Conservation (phyloP, 768 basidiomycete species). For the Suillus subalutaceus region DNA sequence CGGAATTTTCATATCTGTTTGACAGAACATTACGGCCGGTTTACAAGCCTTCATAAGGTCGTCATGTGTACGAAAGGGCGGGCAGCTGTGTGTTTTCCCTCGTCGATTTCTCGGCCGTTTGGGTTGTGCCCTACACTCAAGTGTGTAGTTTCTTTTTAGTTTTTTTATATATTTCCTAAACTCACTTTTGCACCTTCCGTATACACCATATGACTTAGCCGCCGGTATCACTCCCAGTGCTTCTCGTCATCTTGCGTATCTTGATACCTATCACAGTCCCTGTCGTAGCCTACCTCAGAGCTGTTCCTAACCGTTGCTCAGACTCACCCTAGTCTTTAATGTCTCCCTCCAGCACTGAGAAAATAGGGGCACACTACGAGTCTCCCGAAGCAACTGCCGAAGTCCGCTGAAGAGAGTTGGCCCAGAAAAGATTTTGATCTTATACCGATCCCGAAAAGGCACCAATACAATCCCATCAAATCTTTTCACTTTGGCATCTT, state of each 20-base stretch:
- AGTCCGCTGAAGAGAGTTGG: not conserved
- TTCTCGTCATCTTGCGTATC: not conserved
- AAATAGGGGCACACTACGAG: not conserved
- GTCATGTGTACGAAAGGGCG: not conserved
- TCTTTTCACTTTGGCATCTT: constrained; percentile 55
- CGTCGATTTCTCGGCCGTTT: not conserved
- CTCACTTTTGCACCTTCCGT: not conserved
- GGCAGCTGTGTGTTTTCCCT: not conserved
- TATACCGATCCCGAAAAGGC: constrained; percentile 60
- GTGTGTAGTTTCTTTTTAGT: not conserved
- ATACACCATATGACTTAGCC: not conserved
- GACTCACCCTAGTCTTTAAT: constrained; percentile 7
- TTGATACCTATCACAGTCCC: not conserved
- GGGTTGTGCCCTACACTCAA: not conserved
- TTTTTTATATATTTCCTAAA: not conserved
- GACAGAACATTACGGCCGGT: not conserved
- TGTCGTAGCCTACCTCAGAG: not conserved
- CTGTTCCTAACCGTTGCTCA: not conserved
- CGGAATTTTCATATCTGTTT: not conserved
- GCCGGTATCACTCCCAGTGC: not conserved
- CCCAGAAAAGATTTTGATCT: constrained; percentile 56
- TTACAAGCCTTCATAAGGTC: not conserved
- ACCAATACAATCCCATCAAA: constrained; percentile 53
- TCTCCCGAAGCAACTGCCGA: not conserved
- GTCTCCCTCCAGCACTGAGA: constrained; percentile 18